These are phyloP conservation scores for Vanrija pseudolonga DNA, from an alignment of 1,284 basidiomycete species.

Conservation along the genomic window DNA sequence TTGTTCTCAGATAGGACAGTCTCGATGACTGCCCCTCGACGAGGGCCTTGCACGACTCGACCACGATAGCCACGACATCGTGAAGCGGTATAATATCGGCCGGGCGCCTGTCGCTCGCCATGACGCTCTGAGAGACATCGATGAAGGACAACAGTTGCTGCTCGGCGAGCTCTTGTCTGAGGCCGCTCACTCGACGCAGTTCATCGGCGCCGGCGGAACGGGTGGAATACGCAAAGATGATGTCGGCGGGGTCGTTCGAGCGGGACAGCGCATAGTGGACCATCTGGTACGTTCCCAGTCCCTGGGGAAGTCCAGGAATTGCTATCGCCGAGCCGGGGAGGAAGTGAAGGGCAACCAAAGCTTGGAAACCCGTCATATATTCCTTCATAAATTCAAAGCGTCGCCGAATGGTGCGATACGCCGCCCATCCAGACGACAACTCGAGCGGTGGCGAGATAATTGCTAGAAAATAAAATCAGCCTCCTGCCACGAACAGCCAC, in stretches of 20 bases:
- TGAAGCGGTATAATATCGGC: slow-evolving; percentile 27
- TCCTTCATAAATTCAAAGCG: slow-evolving; percentile 33
- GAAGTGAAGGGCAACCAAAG: slow-evolving; percentile 34
- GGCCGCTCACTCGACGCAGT: slow-evolving; percentile 28
- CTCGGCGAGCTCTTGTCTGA: slow-evolving; percentile 30
- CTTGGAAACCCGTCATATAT: slow-evolving; percentile 27
- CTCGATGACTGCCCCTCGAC: slow-evolving; percentile 39
- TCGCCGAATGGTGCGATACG: slow-evolving; percentile 34
- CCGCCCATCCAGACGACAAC: slow-evolving; percentile 23
- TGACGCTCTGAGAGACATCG: slow-evolving; percentile 20
- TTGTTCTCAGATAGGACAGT: slow-evolving; percentile 18
- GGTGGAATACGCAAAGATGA: slow-evolving; percentile 23
- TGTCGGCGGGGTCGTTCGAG: slow-evolving; percentile 31
- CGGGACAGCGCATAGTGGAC: slow-evolving; percentile 30
- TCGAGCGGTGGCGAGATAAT: slow-evolving; percentile 12
- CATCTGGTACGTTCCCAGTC: slow-evolving; percentile 10
- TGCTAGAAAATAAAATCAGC: slow-evolving; percentile 3
- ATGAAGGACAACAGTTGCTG: slow-evolving; percentile 24
- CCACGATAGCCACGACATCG: slow-evolving; percentile 28
- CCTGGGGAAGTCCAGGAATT: slow-evolving; percentile 25
- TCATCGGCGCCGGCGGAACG: slow-evolving; percentile 22
- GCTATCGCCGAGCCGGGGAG: slow-evolving; percentile 30
- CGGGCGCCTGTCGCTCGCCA: slow-evolving; percentile 6
- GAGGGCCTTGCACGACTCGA: slow-evolving; percentile 35
- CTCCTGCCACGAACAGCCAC: background rate